These are phyloP conservation scores for Dothiorella sarmentorum DNA, from an alignment of 2,329 filamentous ascomycete genomes.

Conservation along the genomic window DNA sequence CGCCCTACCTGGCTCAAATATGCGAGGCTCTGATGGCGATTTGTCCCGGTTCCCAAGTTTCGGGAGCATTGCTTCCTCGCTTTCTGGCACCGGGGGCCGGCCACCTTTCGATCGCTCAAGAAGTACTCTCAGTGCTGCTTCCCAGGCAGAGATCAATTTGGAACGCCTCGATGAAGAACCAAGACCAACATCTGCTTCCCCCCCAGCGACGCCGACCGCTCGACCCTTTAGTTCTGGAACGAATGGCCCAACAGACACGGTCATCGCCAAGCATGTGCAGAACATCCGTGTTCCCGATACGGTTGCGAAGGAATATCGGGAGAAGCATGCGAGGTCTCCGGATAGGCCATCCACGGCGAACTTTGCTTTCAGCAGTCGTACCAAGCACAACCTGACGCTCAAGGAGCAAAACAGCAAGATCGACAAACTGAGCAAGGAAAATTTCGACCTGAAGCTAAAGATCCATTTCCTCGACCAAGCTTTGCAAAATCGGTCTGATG, in stretches of 20 bases:
- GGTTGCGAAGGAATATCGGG: conserved; percentile 79
- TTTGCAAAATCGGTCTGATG: conserved; percentile 87
- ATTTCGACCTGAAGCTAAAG: conserved; percentile 93
- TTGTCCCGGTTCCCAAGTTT: conserved; percentile 78
- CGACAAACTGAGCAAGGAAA: conserved; percentile 93
- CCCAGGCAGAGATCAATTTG: conserved; percentile 43
- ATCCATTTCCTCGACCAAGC: conserved; percentile 96
- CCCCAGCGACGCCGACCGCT: conserved; percentile 62
- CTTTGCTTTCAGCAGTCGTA: conserved; percentile 35
- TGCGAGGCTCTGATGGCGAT: conserved; percentile 48
- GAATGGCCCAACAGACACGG: conserved; percentile 75
- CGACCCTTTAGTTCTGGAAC: conserved; percentile 50
- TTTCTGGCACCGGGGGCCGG: conserved; percentile 50
- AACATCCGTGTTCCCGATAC: conserved; percentile 90
- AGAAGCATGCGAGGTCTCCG: conserved; percentile 61
- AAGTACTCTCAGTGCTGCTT: conserved; percentile 38
- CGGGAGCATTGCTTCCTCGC: conserved; percentile 81
- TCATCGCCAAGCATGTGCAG: conserved; percentile 81
- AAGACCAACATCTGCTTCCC: conserved; percentile 43
- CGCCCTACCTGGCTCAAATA: conserved; percentile 53
- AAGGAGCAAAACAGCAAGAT: conserved; percentile 98
- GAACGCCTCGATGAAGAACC: conserved; percentile 60
- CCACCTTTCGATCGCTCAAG: conserved; percentile 41
- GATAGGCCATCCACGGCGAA: conserved; percentile 44
- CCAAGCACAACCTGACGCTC: conserved; percentile 63